Percentiles rank a stretch among this genome's conserved stretches.
phyloP scores from a whole-genome alignment of 805 yeast species.

The Suhomyces vadensis region DNA sequence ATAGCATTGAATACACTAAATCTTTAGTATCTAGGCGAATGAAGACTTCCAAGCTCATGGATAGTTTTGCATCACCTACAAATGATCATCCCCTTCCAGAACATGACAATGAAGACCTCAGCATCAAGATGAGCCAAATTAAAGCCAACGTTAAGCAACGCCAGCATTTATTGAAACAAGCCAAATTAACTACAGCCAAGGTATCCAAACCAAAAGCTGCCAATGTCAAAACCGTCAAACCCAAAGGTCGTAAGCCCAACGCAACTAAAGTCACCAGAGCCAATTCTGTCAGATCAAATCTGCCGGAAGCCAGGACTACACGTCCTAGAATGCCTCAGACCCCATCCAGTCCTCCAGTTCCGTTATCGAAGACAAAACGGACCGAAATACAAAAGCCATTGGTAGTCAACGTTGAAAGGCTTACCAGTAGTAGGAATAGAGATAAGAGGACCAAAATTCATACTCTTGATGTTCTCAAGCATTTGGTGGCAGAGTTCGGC shows the following conservation, averaged over 20 bases:
- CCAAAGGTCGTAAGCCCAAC: neutral
- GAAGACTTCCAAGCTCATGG: constrained; percentile 1
- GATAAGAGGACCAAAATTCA: constrained; percentile 29
- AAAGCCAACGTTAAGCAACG: neutral
- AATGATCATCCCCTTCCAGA: neutral
- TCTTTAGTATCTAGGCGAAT: constrained; percentile 9
- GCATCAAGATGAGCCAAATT: neutral
- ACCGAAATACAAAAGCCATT: constrained; percentile 31
- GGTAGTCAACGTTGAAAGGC: constrained; percentile 29
- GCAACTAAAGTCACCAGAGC: neutral
- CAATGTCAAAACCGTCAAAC: neutral
- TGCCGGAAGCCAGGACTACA: neutral
- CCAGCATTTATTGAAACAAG: neutral
- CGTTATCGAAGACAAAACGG: constrained; percentile 16
- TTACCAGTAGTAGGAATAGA: constrained; percentile 20
- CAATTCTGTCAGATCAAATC: neutral
- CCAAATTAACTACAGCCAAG: neutral
- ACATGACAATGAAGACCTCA: neutral
- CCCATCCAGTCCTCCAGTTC: constrained; percentile 11
- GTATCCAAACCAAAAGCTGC: neutral
- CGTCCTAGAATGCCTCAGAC: neutral
- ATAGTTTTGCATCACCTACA: neutral
- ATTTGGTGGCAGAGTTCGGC: constrained; percentile 32
- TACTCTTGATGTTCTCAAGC: constrained; percentile 40
- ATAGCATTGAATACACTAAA: constrained; percentile 12